Base-by-base conservation (phyloP, 1,139 yeast genomes). In the Entelexis sorbosivorans region DNA sequence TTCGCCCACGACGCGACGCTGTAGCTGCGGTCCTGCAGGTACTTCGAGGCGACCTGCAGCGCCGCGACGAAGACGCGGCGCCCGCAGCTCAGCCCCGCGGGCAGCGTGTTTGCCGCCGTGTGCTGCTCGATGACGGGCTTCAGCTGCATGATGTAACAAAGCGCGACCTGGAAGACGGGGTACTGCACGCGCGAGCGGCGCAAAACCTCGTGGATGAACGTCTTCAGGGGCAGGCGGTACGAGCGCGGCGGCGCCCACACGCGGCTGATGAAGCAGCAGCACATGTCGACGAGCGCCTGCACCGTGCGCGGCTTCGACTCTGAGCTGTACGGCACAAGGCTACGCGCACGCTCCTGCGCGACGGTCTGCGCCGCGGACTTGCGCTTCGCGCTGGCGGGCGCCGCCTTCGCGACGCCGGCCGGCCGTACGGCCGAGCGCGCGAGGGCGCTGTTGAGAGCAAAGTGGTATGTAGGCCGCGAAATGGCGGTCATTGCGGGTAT, bases 1-100 rank as follows among this genome's bases (percentile, higher is more conserved):
- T 78, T 79, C 50, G 82, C 71, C 95, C 95, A 85, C n/a, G 84
- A 77, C 58, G 73, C 73, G 58, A 82, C 74, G 22, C 83, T 73
- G 65, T 77, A 83, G 62, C 81, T 82, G 52, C 79, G 76, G 66
- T 85, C 95, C 63, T 81, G 87, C 56, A 76, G 72, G 64, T 79
- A 83, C 63, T 85, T 85, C 51, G 82, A 76, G 1, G 91, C 81
- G 47, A 84, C 69, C 52, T 84, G 81, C 49, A 84, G 65, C 60
- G 83, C 73, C 3, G 82, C 77, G 56, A 85, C 71, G 58, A 85
- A 80, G 44, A 79, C 72, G 57, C 83, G 77, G 60, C 83, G 77
- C 8, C 87, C 82, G 61, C 85, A 81, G 19, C 45, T 32, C 14
- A 57, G 53, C 17, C 29, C 33, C 31, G 51, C 49, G 22, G 54